Conservation (phyloP, 2,329 filamentous ascomycete genomes). For the Pseudocercospora vitis region DNA sequence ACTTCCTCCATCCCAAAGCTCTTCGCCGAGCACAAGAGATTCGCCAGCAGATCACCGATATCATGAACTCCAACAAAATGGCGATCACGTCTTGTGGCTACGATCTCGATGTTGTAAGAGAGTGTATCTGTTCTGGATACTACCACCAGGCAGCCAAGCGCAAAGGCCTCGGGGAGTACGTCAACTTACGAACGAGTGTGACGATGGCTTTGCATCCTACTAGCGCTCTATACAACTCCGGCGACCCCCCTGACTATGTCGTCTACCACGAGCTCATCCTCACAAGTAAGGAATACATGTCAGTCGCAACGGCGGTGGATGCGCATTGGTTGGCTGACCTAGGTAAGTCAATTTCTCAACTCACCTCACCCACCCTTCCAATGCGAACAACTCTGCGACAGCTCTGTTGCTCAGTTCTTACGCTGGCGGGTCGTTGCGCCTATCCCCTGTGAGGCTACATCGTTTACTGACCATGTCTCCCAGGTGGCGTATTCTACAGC, state of each 20-base stretch:
- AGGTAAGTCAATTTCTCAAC: no score
- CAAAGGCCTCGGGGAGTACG: constrained; percentile 94
- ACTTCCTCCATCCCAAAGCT: constrained; percentile 95
- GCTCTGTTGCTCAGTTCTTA: no score
- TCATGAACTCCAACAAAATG: constrained; percentile 95
- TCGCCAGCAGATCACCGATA: constrained; percentile 86
- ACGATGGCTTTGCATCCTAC: constrained; percentile 94
- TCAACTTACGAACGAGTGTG: constrained; percentile 92
- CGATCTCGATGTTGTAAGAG: constrained; percentile 93
- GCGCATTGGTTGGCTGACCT: constrained; percentile 96
- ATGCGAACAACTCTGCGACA: no score
- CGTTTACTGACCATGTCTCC: no score
- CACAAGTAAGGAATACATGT: constrained; percentile 97
- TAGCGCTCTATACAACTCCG: constrained; percentile 84
- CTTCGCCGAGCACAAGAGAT: constrained; percentile 90
- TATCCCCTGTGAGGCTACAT: no score
- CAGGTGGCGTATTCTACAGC: constrained; percentile 95
- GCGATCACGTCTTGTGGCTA: constrained; percentile 82
- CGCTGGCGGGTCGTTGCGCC: no score
- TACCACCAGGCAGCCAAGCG: constrained; percentile 97
- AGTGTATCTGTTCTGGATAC: constrained; percentile 96
- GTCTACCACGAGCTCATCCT: constrained; percentile 98
- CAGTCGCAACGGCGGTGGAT: constrained; percentile 91
- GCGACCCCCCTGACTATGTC: constrained; percentile 93
- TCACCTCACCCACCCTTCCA: no score